A percentile compares a stretch with the other conserved stretches of the same genome.
phyloP scores from a whole-genome alignment of 2,329 filamentous ascomycete genomes.

The Aaosphaeria arxii region DNA sequence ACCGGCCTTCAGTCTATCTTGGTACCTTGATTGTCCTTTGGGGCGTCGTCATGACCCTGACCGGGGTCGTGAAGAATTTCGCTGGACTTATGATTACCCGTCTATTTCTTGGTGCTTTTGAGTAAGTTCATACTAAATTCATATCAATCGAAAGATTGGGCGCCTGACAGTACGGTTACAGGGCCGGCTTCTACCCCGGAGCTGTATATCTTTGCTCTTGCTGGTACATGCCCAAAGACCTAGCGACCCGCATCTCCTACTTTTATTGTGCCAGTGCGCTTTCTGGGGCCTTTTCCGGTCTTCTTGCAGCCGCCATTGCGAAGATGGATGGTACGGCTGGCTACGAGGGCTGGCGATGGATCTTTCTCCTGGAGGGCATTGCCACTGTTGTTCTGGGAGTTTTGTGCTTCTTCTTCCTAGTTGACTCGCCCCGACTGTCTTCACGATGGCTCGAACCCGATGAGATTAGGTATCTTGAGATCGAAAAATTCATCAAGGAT shows the following conservation, averaged over 20 bases:
- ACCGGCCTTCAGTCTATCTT: constrained; percentile 25
- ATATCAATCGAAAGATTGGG: constrained; percentile 4
- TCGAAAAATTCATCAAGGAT: constrained; percentile 3
- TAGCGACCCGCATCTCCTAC: constrained; percentile 31
- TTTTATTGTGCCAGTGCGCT: constrained; percentile 39
- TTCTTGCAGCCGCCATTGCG: constrained; percentile 38
- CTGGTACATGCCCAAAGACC: constrained; percentile 28
- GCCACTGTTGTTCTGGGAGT: constrained; percentile 13
- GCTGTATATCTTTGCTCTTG: constrained; percentile 31
- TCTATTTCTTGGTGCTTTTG: constrained; percentile 22
- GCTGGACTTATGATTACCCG: constrained; percentile 13
- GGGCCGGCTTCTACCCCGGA: constrained; percentile 33
- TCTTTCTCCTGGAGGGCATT: constrained; percentile 43
- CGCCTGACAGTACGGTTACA: constrained; percentile 1
- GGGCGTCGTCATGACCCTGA: constrained; percentile 25
- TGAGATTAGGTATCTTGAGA: constrained; percentile 5
- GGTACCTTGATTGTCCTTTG: constrained; percentile 24
- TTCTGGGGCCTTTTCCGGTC: constrained; percentile 41
- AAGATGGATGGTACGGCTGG: constrained; percentile 40
- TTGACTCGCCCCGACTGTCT: constrained; percentile 3
- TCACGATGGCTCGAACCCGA: constrained; percentile 5
- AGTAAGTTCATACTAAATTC: constrained; percentile 9
- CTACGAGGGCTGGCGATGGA: constrained; percentile 43
- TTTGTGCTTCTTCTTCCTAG: constrained; percentile 11
- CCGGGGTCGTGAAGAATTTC: constrained; percentile 20